Base-by-base conservation (phyloP, 148 eudicot genomes). In the Fagopyrum tataricum region DNA sequence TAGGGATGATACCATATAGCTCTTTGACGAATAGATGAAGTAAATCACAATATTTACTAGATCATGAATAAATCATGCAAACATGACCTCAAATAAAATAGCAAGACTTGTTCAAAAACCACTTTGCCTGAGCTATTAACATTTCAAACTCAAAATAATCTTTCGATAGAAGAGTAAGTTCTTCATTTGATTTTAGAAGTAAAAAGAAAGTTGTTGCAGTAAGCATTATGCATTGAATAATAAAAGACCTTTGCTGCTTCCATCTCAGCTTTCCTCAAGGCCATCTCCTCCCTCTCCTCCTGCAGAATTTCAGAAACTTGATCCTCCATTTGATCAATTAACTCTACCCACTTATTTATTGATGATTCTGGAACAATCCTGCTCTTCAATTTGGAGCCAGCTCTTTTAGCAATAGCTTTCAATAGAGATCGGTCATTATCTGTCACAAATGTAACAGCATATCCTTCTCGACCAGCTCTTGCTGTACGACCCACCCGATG, bases 401-500 rank as follows among this genome's bases (percentile, higher is more conserved):
- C 97, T 85, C 89, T 87, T 78, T 91, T 95, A 4, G 87, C 97
- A 74, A 91, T 94, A 72, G 97, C 87, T 85, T 82, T 87, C 69
- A 89, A 76, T 46, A 94, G 85, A 85, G 97, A 88, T 67, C 96
- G 85, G 66, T 94, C 98, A 83, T 85, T 90, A 80, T 94, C 98
- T 13, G 98, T 84, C 70, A 89, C 87, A 82, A 94, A 94, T 62
- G 98, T 94, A 75, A 94, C 96, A 81, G 98, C 93, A 83, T 80
- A 88, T 42, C 98, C 98, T 86, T 83, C 87, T 80, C 88, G 81
- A 66, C 98, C 98, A 75, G 97, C 97, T 84, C 98, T 91, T 72
- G 98, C 98, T 67, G 98, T 94, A n/a, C 98, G 98, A 83, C 98
- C 98, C 12, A 91, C 98, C 78, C 98, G 90, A 82, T 94, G 98